These are phyloP conservation scores for Nothophaeocryptopus gaeumannii DNA, from an alignment of 2,329 filamentous ascomycete genomes.

Conservation along the genomic window DNA sequence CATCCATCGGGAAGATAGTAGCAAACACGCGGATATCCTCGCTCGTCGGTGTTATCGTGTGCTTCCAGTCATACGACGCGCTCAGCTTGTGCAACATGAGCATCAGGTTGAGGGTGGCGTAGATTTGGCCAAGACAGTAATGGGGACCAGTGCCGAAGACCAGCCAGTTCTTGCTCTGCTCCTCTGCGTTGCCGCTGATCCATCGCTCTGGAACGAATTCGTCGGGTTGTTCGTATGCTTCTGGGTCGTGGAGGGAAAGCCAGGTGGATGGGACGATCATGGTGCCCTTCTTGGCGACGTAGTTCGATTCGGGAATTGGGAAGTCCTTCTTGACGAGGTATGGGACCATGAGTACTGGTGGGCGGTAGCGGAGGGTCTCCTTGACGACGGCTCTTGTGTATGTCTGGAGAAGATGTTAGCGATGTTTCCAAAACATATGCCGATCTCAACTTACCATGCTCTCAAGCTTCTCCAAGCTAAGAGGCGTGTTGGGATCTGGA, in stretches of 20 bases:
- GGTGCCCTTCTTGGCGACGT: conserved; percentile 90
- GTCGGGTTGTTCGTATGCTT: conserved; percentile 88
- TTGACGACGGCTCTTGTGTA: conserved; percentile 92
- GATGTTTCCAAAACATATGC: not conserved
- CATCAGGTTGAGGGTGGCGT: conserved; percentile 84
- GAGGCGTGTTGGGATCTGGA: conserved; percentile 25
- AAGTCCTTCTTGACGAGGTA: conserved; percentile 94
- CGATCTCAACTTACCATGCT: conserved; percentile 59
- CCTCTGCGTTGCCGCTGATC: conserved; percentile 84
- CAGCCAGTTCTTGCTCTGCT: conserved; percentile 92
- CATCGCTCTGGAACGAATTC: conserved; percentile 83
- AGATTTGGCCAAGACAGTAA: conserved; percentile 92
- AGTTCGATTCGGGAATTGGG: conserved; percentile 73
- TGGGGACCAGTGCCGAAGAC: conserved; percentile 95
- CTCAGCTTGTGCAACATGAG: conserved; percentile 47
- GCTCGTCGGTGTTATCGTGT: conserved; percentile 75
- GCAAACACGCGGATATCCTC: conserved; percentile 99
- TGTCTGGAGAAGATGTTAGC: too few species aligned
- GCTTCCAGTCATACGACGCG: conserved; percentile 68
- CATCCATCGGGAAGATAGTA: conserved; percentile 88
- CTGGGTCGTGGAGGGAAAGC: conserved; percentile 84
- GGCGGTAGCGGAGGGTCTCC: conserved; percentile 88
- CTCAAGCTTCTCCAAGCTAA: conserved; percentile 84
- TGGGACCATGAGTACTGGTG: conserved; percentile 95
- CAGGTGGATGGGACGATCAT: conserved; percentile 95